Percentiles rank a stretch among this genome's conserved stretches.
These are phyloP conservation scores for Talaromyces sp. DNA, from an alignment of 2,329 filamentous ascomycete species.

Conservation along the genomic window DNA sequence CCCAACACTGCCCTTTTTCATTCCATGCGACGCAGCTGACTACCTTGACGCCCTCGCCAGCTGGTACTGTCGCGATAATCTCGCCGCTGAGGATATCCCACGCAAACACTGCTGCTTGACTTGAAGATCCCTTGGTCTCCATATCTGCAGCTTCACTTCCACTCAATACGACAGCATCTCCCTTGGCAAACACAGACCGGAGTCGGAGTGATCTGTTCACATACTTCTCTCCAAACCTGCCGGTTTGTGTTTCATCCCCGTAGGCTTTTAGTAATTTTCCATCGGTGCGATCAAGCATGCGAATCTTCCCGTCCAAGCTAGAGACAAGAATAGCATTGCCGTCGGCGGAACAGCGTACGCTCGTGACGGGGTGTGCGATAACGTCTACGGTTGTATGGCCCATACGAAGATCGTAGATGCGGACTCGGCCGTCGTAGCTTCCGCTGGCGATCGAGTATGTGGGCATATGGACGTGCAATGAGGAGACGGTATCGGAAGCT, in stretches of 20 bases:
- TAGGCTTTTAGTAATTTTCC: slow-evolving; percentile 75
- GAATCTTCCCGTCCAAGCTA: slow-evolving; percentile 70
- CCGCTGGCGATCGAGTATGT: slow-evolving; percentile 62
- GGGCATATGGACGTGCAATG: slow-evolving; percentile 39
- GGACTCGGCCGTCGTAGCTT: slow-evolving; percentile 79
- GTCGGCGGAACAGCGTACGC: slow-evolving; percentile 67
- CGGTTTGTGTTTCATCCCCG: slow-evolving; percentile 50
- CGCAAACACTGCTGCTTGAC: slow-evolving; percentile 48
- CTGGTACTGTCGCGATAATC: slow-evolving; percentile 59
- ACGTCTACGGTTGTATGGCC: slow-evolving; percentile 71
- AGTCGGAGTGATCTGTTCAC: slow-evolving; percentile 71
- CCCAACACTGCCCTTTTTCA: slow-evolving; percentile 41
- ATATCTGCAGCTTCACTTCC: slow-evolving; percentile 66
- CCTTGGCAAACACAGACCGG: slow-evolving; percentile 70
- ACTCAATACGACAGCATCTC: slow-evolving; percentile 73
- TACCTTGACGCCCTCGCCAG: slow-evolving; percentile 41
- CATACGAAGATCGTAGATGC: slow-evolving; percentile 79
- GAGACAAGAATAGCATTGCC: slow-evolving; percentile 73
- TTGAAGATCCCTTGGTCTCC: slow-evolving; percentile 22
- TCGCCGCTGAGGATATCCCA: slow-evolving; percentile 83
- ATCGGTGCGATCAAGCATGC: slow-evolving; percentile 75
- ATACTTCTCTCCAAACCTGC: slow-evolving; percentile 35
- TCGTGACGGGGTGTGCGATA: slow-evolving; percentile 68
- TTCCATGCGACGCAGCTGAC: slow-evolving; percentile 50
- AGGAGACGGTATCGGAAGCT: slow-evolving; percentile 44